These are phyloP conservation scores for Eucommia ulmoides DNA, from an alignment of 257 asterid species.

Conservation along the genomic window DNA sequence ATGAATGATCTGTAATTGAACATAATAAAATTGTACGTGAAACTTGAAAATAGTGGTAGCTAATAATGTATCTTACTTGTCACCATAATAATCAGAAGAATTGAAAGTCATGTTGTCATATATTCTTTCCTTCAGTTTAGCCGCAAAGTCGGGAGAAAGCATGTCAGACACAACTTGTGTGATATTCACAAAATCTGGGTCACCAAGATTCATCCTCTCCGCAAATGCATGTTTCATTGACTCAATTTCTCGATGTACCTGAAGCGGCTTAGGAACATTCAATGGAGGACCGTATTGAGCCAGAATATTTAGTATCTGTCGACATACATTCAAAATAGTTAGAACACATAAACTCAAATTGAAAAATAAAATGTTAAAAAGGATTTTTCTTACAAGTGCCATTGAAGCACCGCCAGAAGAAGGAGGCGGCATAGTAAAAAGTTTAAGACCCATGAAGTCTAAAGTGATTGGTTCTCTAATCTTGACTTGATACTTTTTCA, in stretches of 20 bases:
- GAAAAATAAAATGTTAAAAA: background rate
- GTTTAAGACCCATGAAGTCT: slow-evolving; percentile 30
- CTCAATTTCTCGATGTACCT: slow-evolving; percentile 49
- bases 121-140: slow-evolving; percentile 25
- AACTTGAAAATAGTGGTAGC: too few species aligned
- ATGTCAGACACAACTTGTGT: slow-evolving; percentile 22
- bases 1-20: too few species aligned
- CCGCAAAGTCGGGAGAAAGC: slow-evolving; percentile 43
- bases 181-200: slow-evolving; percentile 41
- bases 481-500: slow-evolving; percentile 34
- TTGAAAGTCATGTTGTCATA: slow-evolving; percentile 39
- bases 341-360: background rate
- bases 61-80: too few species aligned
- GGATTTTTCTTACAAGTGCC: slow-evolving; percentile 37
- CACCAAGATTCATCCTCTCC: slow-evolving; percentile 47
- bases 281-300: slow-evolving; percentile 26
- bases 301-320: slow-evolving; percentile 52
- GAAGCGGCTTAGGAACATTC: slow-evolving; percentile 21
- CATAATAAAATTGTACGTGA: too few species aligned
- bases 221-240: slow-evolving; percentile 60
- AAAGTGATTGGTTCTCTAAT: slow-evolving; percentile 27
- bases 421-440: slow-evolving; percentile 65
- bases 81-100: slow-evolving; percentile 47
- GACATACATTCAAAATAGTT: background rate
- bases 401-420: slow-evolving; percentile 55